A percentile compares a stretch with the other conserved stretches of the same genome.
These are phyloP conservation scores for Berkeleyomyces rouxiae DNA, from an alignment of 2,329 filamentous ascomycete species.

Conservation along the genomic window DNA sequence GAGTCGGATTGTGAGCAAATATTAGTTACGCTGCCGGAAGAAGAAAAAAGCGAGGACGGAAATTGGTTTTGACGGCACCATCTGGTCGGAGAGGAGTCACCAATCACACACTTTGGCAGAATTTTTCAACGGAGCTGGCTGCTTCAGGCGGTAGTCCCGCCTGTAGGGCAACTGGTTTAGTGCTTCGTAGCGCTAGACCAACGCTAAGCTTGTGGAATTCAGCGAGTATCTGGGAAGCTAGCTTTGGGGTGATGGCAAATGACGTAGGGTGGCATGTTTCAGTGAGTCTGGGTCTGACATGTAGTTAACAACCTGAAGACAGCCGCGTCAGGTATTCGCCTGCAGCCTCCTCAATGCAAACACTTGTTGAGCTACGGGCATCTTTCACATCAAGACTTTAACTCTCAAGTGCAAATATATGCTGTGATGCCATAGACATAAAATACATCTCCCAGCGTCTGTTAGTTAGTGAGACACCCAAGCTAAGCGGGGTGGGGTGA, in stretches of 20 bases:
- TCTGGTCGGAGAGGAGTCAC: constrained; percentile 5
- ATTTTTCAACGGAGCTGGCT: not conserved
- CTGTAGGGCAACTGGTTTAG: not conserved
- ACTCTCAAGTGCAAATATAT: too few species aligned
- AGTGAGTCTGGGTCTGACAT: too few species aligned
- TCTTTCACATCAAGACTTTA: too few species aligned
- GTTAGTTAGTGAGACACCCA: not conserved
- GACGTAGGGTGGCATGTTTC: not conserved
- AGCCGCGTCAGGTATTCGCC: too few species aligned
- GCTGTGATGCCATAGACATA: not conserved
- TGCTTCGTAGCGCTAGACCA: not conserved
- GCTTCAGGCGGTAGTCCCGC: not conserved
- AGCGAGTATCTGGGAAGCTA: not conserved
- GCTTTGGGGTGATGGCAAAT: not conserved
- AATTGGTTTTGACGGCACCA: not conserved
- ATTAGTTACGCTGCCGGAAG: not conserved
- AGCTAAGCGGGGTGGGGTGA: not conserved
- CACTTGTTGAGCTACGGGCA: too few species aligned
- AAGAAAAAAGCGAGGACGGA: not conserved
- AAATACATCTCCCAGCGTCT: not conserved
- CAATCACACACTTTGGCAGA: constrained; percentile 7
- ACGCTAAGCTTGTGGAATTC: not conserved
- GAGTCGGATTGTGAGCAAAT: not conserved
- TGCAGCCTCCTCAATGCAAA: too few species aligned
- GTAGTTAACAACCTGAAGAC: too few species aligned